Evolutionary conservation across 306 rosid genomes (phyloP).

Genomic region (Castanea crenata): DNA sequence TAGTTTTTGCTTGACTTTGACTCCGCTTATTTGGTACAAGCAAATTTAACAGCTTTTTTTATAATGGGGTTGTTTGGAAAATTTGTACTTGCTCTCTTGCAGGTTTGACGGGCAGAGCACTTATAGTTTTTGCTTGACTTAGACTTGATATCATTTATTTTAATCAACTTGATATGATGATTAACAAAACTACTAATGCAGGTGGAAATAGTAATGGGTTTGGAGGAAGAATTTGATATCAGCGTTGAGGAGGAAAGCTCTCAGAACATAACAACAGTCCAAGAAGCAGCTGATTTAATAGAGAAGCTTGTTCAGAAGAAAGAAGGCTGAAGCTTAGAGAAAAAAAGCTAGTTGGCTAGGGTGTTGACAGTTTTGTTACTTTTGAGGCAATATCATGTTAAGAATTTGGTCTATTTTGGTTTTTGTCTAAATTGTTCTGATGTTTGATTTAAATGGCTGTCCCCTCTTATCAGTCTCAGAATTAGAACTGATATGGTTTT

Average conservation of each 20-base stretch:
- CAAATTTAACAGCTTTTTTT: too few relatives aligned
- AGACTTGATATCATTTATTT: not conserved
- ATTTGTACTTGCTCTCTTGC: too few relatives aligned
- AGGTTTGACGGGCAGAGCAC: too few relatives aligned
- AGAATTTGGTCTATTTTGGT: not conserved
- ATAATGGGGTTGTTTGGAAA: too few relatives aligned
- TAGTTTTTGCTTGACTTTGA: not conserved
- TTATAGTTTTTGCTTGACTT: not conserved
- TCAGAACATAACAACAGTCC: slow-evolving; percentile 42
- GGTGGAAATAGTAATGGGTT: slow-evolving; percentile 61
- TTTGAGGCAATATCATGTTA: not conserved
- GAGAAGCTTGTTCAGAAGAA: slow-evolving; percentile 45
- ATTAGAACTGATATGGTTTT: not conserved
- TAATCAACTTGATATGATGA: not conserved
- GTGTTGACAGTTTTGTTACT: not conserved
- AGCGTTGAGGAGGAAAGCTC: slow-evolving; percentile 41
- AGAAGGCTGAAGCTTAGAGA: slow-evolving; percentile 24
- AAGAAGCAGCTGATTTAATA: slow-evolving; percentile 54
- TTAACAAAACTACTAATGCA: slow-evolving; percentile 3
- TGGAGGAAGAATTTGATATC: slow-evolving; percentile 48
- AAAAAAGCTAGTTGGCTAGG: not conserved
- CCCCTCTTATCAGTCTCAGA: too few relatives aligned
- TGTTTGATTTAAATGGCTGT: too few relatives aligned
- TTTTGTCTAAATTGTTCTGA: not conserved
- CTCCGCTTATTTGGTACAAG: not conserved